These are phyloP conservation scores for Mycena polygramma DNA, from an alignment of 768 basidiomycete genomes.

Conservation along the genomic window DNA sequence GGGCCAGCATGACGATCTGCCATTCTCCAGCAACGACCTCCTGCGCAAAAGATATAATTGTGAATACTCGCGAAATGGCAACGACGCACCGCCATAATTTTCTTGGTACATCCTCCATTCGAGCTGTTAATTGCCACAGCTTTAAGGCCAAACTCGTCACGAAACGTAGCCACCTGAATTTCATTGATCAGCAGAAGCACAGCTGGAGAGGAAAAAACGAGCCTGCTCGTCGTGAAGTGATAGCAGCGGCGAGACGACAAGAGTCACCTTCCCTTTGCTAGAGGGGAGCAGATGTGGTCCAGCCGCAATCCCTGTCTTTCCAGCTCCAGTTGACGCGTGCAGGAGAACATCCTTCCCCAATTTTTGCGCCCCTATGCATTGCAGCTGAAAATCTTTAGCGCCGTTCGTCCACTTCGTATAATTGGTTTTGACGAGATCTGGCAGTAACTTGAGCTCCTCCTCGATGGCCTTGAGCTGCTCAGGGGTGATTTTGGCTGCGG, in stretches of 20 bases:
- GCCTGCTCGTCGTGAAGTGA: constrained; percentile 26
- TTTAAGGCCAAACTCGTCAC: constrained; percentile 15
- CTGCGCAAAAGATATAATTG: background rate
- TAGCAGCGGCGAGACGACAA: constrained; percentile 13
- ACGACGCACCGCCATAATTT: constrained; percentile 3
- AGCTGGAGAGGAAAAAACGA: no score
- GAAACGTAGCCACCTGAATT: constrained; percentile 9
- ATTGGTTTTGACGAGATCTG: background rate
- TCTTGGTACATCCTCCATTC: constrained; percentile 23
- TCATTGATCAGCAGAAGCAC: no score
- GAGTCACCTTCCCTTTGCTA: constrained; percentile 21
- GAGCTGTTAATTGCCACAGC: constrained; percentile 27
- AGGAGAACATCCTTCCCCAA: background rate
- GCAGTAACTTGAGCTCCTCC: constrained; percentile 27
- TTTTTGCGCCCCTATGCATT: constrained; percentile 5
- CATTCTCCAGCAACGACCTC: constrained; percentile 10
- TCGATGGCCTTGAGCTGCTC: background rate
- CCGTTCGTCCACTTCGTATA: constrained; percentile 17
- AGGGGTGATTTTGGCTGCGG: background rate
- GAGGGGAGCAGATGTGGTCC: constrained; percentile 22
- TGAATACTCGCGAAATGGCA: no score
- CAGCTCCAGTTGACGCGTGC: constrained; percentile 18
- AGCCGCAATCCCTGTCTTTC: constrained; percentile 25
- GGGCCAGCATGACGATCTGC: constrained; percentile 19
- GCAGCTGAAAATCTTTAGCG: background rate